These are phyloP conservation scores for Globisporangium echinulatum DNA, from an alignment of 352 stramenopile genomes.

Conservation along the genomic window DNA sequence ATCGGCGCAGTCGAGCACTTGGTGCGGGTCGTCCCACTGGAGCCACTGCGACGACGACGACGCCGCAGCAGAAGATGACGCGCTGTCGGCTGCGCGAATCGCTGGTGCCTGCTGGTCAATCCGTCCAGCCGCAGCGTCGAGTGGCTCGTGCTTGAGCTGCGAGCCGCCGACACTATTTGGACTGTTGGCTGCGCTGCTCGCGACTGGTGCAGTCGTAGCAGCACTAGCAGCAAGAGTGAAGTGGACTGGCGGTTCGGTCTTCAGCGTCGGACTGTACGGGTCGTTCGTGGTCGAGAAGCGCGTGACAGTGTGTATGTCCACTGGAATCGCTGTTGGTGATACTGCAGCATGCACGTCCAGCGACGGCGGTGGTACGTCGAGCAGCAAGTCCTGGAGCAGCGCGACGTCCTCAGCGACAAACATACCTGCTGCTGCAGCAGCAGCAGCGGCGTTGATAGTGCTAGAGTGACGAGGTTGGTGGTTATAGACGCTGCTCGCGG, in stretches of 20 bases:
- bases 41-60: conserved; percentile 35
- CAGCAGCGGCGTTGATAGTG: not conserved
- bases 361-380: not conserved
- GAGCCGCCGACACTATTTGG: conserved; percentile 1
- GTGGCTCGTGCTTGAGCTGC: conserved; percentile 2
- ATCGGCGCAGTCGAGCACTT: conserved; percentile 24
- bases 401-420: conserved; percentile 11
- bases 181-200: not conserved
- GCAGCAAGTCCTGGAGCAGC: conserved; percentile 11
- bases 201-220: not conserved
- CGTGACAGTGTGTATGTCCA: no score
- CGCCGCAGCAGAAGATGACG: not conserved
- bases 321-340: no score
- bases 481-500: not conserved
- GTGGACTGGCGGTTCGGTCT: no score
- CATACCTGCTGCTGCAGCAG: not conserved
- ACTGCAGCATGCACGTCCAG: not conserved
- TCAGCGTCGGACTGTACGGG: no score
- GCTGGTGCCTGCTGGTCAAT: not conserved
- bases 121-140: not conserved
- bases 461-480: not conserved
- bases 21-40: conserved; percentile 25
- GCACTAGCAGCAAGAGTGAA: no score
- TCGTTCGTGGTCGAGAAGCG: no score
- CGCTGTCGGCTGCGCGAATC: no score